Percentiles rank a stretch among this genome's conserved stretches.
Conservation (phyloP, 192 early-diverging fungal species). For the Haplosporangium gracile region DNA sequence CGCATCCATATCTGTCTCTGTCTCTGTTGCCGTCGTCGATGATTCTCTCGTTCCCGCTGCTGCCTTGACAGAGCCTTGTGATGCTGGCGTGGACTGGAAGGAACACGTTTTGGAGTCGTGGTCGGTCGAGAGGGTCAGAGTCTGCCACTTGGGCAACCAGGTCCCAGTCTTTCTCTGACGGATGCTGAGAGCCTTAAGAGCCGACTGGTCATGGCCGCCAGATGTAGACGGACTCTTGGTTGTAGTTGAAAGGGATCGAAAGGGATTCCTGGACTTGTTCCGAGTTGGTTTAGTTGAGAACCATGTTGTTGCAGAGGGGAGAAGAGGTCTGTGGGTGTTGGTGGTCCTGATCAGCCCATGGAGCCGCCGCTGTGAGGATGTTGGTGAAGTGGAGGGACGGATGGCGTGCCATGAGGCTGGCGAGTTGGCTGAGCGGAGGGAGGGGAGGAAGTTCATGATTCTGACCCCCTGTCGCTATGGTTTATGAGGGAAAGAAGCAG, state of each 20-base stretch:
- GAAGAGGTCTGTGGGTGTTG: neutral
- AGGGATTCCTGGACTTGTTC: neutral
- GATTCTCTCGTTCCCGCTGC: neutral
- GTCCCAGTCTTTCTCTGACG: slow-evolving; percentile 22
- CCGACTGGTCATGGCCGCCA: neutral
- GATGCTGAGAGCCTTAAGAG: slow-evolving; percentile 6
- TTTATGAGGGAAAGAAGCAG: neutral
- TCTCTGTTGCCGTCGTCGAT: neutral
- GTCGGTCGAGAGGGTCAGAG: slow-evolving; percentile 25
- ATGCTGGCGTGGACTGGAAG: slow-evolving; percentile 3
- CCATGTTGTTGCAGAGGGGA: neutral
- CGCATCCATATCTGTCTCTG: slow-evolving; percentile 6
- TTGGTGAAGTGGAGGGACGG: neutral
- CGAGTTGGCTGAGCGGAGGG: neutral
- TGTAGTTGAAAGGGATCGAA: neutral
- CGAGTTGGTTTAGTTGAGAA: no score
- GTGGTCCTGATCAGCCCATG: neutral
- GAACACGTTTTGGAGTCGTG: slow-evolving; percentile 2
- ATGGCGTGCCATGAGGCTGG: neutral
- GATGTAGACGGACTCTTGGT: neutral
- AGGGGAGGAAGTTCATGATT: neutral
- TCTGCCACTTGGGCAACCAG: slow-evolving; percentile 42
- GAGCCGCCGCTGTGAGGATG: neutral
- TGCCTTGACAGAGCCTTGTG: neutral
- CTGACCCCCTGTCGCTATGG: neutral